Base-by-base conservation (phyloP, 2,329 filamentous ascomycete species). In the Colletotrichum aenigma region DNA sequence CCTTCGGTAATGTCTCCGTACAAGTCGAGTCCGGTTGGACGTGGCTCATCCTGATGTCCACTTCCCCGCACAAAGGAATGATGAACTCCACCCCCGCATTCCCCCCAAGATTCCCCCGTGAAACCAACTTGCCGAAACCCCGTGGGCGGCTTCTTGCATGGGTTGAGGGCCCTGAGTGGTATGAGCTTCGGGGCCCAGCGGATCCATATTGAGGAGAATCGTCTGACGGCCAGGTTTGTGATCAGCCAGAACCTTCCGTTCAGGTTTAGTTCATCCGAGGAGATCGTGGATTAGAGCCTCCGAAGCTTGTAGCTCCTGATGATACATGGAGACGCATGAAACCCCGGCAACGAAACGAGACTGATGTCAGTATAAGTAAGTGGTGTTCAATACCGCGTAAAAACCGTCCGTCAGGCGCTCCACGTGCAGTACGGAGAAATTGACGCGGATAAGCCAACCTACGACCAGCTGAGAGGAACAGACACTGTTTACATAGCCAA, bases 251-350 rank as follows among this genome's bases (percentile, higher is more conserved):
- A 3, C 32, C 3, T 26, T 12, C 18, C 6, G 7, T 43, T 69
- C 12, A 28, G 66, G 55, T 69, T 60, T 60, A 69, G 66, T 24
- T 60, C 66, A 69, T 60, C 66, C 66, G 66, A 24, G 66, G 52
- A 60, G 15, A 7, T 9, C n/a, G 21, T 24, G 52, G 0, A 26
- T 15, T 36, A 5, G 43, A 55, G 18, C 43, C 65, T 56, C 43
- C 7, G 38, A 55, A 52, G 8, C 38, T 55, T 66, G 65, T 66
- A 7, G 10, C 43, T 52, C 6, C 6, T 9, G 13, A 16, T 43
- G 58, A 8, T 30, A 61, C 26, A 32, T n/a, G 26, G 30, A 15
- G 18, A 30, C 28, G 21, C 1, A 12, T 28, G 55, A 16, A 56
- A 16, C 15, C 21, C 21, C 13, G 9, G 7, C 7, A 13, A 0